Conservation (phyloP, 2,329 filamentous ascomycete species). For the Colletotrichum chrysophilum region DNA sequence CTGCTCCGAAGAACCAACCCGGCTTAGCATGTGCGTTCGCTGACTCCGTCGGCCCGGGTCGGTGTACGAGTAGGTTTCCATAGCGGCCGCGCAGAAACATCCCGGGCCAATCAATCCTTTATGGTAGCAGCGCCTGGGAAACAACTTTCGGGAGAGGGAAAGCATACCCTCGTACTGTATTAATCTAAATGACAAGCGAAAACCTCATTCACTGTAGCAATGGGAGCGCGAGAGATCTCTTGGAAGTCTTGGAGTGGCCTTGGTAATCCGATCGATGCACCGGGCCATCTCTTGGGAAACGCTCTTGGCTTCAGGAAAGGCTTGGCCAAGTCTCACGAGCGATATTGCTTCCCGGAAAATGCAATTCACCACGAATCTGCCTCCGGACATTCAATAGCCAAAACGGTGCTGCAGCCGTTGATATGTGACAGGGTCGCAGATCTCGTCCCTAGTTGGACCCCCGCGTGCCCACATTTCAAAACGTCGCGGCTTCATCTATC, state of each 20-base stretch:
- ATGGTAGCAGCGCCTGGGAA: neutral
- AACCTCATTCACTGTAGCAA: neutral
- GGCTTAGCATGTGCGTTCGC: neutral
- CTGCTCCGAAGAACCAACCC: neutral
- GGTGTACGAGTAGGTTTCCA: neutral
- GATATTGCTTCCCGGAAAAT: neutral
- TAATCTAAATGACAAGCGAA: neutral
- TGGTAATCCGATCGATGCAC: constrained; percentile 9
- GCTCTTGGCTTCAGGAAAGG: neutral
- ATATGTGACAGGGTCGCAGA: constrained; percentile 12
- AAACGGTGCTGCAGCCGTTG: neutral
- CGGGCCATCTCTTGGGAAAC: neutral
- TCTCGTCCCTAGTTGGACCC: neutral
- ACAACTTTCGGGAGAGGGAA: neutral
- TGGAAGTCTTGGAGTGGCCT: constrained; percentile 19
- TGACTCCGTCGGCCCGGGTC: neutral
- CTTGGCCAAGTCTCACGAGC: neutral
- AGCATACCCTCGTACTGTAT: neutral
- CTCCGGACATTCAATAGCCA: neutral
- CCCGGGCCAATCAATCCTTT: neutral
- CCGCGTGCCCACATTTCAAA: constrained; percentile 1
- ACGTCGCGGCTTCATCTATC: constrained; percentile 17
- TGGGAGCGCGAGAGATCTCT: neutral
- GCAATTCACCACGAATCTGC: neutral
- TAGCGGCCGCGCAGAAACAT: neutral